Base-by-base conservation (phyloP, 306 rosid genomes). In the Prunus kanzakura region DNA sequence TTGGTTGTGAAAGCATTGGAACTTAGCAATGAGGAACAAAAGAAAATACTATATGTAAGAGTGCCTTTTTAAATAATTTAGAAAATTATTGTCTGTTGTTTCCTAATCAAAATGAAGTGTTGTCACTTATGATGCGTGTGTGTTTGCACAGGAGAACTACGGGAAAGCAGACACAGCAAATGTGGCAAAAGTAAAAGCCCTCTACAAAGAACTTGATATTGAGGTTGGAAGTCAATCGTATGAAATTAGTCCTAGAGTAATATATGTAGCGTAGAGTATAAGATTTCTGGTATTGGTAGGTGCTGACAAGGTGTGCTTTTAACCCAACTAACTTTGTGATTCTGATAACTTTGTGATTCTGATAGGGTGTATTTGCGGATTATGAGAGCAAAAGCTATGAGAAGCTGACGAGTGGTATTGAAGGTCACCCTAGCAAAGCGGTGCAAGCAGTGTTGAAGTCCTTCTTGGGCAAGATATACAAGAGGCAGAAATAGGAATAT, bases 371-470 rank as follows among this genome's bases (percentile, higher is more conserved):
- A 22, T 94, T 87, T 73, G 75, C 3, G 51, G 93, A 94, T 70
- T 94, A 88, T 11, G 97, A 94, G 90, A 80, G 69, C 62, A 47
- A 77, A 77, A 88, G 88, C 78, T 87, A 90, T 27, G 77, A 82
- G 88, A 94, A 86, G 79, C 90, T 91, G 76, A 83, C 79, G 30
- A 58, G 73, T 25, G 80, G 87, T 60, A 94, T 91, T 78, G 95
- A 91, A 84, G 89, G 83, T 83, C 97, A 90, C 74, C 89, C 91
- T 10, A 91, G 85, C 86, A 80, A 81, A 64, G 91, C 93, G 71
- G 91, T 94, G 74, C 98, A 90, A 77, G 95, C 88, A 30, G 91
- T 91, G 71, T 82, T 94, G 91, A 90, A 91, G 80, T 91, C 93
- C 57, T 91, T 94, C 85, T 87, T 94, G 87, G 91, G 77, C 50